phyloP scores from a whole-genome alignment of 192 early-diverging fungal species.

The Backusella sp. region DNA sequence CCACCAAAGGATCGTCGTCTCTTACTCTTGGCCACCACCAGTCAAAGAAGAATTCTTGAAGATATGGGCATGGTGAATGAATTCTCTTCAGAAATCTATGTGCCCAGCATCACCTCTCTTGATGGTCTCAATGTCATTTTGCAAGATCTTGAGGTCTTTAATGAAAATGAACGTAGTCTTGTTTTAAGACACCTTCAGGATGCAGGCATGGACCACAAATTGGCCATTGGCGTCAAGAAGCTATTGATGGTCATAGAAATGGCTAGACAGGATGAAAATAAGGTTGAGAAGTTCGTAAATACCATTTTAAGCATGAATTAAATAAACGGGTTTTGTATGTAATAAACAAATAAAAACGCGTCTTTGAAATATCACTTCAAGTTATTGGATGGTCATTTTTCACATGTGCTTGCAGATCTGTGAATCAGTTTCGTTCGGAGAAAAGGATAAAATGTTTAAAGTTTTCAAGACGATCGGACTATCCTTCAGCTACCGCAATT shows the following conservation, averaged over 20 bases:
- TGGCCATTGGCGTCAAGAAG: slow-evolving; percentile 90
- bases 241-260: slow-evolving; percentile 89
- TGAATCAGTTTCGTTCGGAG: background rate
- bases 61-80: slow-evolving; percentile 86
- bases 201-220: slow-evolving; percentile 50
- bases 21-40: slow-evolving; percentile 91
- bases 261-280: slow-evolving; percentile 83
- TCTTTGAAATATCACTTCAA: background rate
- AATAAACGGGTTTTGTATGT: background rate
- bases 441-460: background rate
- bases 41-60: slow-evolving; percentile 71
- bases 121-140: slow-evolving; percentile 71
- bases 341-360: background rate
- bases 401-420: too few species aligned
- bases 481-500: background rate
- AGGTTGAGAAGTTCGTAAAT: slow-evolving; percentile 74
- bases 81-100: slow-evolving; percentile 84
- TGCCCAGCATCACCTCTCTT: slow-evolving; percentile 75
- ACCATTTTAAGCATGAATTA: slow-evolving; percentile 32
- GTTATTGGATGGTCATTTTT: background rate
- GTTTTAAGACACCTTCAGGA: slow-evolving; percentile 55
- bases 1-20: slow-evolving; percentile 84
- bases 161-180: slow-evolving; percentile 56
- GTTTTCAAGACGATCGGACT: background rate
- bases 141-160: slow-evolving; percentile 67